A percentile compares a stretch with the other conserved stretches of the same genome.
Evolutionary conservation across 1,139 yeast species (phyloP).

Genomic region (Saccharomyces pastorianus): DNA sequence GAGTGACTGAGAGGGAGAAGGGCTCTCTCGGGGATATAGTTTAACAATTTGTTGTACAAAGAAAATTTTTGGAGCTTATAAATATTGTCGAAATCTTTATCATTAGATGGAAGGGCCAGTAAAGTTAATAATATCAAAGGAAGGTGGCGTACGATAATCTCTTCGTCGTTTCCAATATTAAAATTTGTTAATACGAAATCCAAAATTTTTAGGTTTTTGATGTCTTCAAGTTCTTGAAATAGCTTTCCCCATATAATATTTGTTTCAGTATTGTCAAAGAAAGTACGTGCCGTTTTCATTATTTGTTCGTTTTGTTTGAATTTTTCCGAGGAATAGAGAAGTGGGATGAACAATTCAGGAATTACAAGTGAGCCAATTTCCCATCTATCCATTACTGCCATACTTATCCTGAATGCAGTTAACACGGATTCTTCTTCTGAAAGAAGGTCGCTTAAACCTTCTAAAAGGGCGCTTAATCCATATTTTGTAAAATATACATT

Average conservation of each 20-base stretch:
- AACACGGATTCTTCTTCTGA: constrained; percentile 29
- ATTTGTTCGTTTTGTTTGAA: constrained; percentile 36
- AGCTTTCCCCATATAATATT: constrained; percentile 65
- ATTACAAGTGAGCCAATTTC: constrained; percentile 73
- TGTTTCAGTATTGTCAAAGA: constrained; percentile 83
- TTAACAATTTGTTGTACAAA: constrained; percentile 35
- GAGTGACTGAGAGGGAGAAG: constrained; percentile 42
- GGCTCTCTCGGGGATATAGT: constrained; percentile 53
- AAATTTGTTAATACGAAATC: constrained; percentile 55
- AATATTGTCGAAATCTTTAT: constrained; percentile 2
- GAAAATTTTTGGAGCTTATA: background rate
- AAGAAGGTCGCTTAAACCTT: constrained; percentile 48
- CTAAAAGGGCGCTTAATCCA: constrained; percentile 45
- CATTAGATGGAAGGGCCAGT: constrained; percentile 23
- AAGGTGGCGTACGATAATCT: constrained; percentile 66
- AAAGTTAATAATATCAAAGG: constrained; percentile 58
- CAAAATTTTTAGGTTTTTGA: constrained; percentile 38
- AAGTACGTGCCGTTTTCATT: constrained; percentile 49
- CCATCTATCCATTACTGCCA: constrained; percentile 85
- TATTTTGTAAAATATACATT: constrained; percentile 49
- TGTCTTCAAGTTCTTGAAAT: constrained; percentile 34
- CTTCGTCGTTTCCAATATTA: constrained; percentile 69
- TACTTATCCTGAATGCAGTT: constrained; percentile 51
- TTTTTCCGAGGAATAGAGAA: constrained; percentile 38
- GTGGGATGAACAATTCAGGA: constrained; percentile 60